Evolutionary conservation across 1,284 basidiomycete genomes (phyloP).

Genomic region (Boletus mariae): DNA sequence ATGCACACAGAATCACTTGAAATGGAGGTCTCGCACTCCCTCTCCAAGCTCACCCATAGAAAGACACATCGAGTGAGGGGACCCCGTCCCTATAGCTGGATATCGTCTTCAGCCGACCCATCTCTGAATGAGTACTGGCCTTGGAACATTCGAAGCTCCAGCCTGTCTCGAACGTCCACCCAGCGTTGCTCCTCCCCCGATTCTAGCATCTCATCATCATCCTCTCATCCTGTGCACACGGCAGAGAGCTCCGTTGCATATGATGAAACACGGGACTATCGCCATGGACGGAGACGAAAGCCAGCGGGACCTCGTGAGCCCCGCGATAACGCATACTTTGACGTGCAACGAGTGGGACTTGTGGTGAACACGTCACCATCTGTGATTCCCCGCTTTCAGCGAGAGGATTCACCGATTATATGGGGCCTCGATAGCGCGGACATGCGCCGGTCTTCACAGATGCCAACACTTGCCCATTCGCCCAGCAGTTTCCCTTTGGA

Average conservation of each 20-base stretch:
- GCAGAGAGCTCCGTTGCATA: neutral
- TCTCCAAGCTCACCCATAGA: constrained; percentile 5
- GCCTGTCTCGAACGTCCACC: constrained; percentile 16
- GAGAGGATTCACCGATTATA: constrained; percentile 5
- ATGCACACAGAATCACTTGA: neutral
- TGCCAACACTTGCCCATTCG: constrained; percentile 9
- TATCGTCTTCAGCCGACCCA: constrained; percentile 18
- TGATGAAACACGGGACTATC: too few species aligned
- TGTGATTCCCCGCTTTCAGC: constrained; percentile 9
- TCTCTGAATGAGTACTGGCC: constrained; percentile 22
- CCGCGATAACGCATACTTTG: constrained; percentile 6
- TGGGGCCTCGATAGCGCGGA: constrained; percentile 6
- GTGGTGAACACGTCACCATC: constrained; percentile 14
- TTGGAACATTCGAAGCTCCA: constrained; percentile 17
- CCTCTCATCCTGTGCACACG: constrained; percentile 7
- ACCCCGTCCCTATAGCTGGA: constrained; percentile 32
- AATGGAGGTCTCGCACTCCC: constrained; percentile 17
- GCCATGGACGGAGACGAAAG: constrained; percentile 14
- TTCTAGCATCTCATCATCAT: constrained; percentile 18
- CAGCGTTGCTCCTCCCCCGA: constrained; percentile 20
- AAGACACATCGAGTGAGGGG: constrained; percentile 23
- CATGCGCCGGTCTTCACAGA: constrained; percentile 3
- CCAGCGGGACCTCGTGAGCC: constrained; percentile 27
- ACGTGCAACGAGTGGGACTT: constrained; percentile 12
- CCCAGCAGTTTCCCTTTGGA: constrained; percentile 29